A percentile compares a stretch with the other conserved stretches of the same genome.
Conservation (phyloP, 257 asterid species). For the Solanum rostratum region DNA sequence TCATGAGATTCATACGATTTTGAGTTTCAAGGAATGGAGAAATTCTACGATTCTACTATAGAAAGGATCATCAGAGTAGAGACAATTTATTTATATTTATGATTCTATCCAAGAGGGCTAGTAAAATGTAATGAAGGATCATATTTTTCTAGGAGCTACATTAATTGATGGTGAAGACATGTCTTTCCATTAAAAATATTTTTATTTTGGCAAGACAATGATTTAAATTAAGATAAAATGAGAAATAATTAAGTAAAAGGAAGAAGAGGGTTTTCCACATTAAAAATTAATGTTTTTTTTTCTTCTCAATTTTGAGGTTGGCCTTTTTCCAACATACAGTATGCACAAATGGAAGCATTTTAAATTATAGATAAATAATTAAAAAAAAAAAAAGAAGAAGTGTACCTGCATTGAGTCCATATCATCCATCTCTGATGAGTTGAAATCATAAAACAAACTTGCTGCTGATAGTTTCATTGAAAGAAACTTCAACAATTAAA, state of each 20-base stretch:
- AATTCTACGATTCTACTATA: not conserved
- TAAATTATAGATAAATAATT: too few relatives aligned
- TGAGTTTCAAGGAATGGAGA: not conserved
- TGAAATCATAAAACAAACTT: slow-evolving; percentile 79
- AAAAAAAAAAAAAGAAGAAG: too few relatives aligned
- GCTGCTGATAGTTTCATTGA: slow-evolving; percentile 97
- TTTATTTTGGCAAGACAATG: not conserved
- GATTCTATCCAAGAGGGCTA: not conserved
- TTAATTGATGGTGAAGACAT: not conserved
- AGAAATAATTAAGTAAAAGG: not conserved
- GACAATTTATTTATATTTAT: not conserved
- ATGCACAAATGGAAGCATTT: too few relatives aligned
- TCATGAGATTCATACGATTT: not conserved
- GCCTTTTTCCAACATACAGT: not conserved
- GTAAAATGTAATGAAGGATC: not conserved
- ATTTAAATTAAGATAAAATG: not conserved
- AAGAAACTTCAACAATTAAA: slow-evolving; percentile 36
- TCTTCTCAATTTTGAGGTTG: not conserved
- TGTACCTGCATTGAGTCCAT: slow-evolving; percentile 55
- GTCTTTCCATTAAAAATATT: not conserved
- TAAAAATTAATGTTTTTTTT: too few relatives aligned
- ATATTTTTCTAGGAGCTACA: not conserved
- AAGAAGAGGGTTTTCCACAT: not conserved
- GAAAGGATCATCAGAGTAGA: not conserved
- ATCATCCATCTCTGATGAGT: slow-evolving; percentile 67